These are phyloP conservation scores for Mycena vulgaris DNA, from an alignment of 768 basidiomycete genomes.

Conservation along the genomic window DNA sequence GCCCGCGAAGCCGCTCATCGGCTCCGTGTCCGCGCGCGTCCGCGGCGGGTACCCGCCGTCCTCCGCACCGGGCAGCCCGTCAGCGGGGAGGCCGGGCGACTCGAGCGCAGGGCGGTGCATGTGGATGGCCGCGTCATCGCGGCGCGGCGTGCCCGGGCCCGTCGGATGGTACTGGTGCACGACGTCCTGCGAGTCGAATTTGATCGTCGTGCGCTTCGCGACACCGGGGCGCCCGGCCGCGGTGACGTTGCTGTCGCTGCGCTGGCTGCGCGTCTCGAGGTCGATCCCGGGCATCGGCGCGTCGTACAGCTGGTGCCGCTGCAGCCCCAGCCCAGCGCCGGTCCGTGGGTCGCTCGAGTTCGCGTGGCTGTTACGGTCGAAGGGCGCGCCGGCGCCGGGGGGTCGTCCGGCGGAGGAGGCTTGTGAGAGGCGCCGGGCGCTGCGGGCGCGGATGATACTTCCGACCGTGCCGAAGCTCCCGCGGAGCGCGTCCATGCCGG, in stretches of 20 bases:
- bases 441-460: slow-evolving; percentile 86
- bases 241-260: slow-evolving; percentile 52
- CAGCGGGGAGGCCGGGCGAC: slow-evolving; percentile 45
- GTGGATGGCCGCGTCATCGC: slow-evolving; percentile 53
- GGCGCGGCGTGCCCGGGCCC: slow-evolving; percentile 63
- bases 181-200: slow-evolving; percentile 81
- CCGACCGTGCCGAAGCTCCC: slow-evolving; percentile 94
- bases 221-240: slow-evolving; percentile 35
- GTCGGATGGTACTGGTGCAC: slow-evolving; percentile 82
- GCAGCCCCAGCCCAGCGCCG: slow-evolving; percentile 69
- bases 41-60: slow-evolving; percentile 36
- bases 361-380: slow-evolving; percentile 41
- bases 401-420: slow-evolving; percentile 45
- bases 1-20: slow-evolving; percentile 15
- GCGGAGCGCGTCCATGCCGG: slow-evolving; percentile 92
- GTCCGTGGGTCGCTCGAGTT: slow-evolving; percentile 39
- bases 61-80: slow-evolving; percentile 47
- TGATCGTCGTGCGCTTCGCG: slow-evolving; percentile 73
- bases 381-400: slow-evolving; percentile 55
- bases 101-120: slow-evolving; percentile 62
- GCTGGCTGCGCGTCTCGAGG: slow-evolving; percentile 57
- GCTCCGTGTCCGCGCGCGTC: slow-evolving; percentile 28
- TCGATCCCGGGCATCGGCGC: slow-evolving; percentile 78
- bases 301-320: slow-evolving; percentile 91
- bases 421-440: slow-evolving; percentile 58